Evolutionary conservation across 495 filamentous ascomycete species (phyloP).

Genomic region (Xanthoparmelia taractica): DNA sequence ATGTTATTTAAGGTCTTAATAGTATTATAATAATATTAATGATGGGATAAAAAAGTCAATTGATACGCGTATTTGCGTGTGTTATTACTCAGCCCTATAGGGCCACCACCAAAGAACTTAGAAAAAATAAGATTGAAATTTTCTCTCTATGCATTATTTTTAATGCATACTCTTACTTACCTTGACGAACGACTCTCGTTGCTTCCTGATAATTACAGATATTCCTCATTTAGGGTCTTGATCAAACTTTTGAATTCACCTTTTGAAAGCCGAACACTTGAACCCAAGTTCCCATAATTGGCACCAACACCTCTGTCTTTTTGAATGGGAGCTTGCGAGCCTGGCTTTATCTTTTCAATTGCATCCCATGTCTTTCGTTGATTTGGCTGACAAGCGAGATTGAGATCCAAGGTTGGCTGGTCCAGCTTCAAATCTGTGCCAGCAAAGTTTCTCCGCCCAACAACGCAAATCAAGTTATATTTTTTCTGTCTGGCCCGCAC

Average conservation of each 20-base stretch:
- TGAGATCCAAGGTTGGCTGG: constrained; percentile 35
- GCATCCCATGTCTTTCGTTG: constrained; percentile 8
- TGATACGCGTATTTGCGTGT: no score
- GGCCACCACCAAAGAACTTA: no score
- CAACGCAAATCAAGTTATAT: constrained; percentile 66
- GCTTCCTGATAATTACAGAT: constrained; percentile 11
- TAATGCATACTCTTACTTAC: no score
- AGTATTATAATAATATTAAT: no score
- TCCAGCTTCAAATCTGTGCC: constrained; percentile 11
- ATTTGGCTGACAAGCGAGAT: constrained; percentile 38
- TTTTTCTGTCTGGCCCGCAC: constrained; percentile 61
- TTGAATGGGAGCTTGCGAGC: constrained; percentile 14
- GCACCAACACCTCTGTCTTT: constrained; percentile 12
- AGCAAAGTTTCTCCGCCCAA: constrained; percentile 53
- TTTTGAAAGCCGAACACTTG: constrained; percentile 3
- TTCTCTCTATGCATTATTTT: no score
- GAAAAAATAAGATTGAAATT: no score
- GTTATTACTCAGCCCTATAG: no score
- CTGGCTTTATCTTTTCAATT: constrained; percentile 16
- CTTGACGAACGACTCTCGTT: no score
- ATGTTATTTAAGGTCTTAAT: no score
- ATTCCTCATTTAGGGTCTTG: not conserved
- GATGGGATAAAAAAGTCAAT: no score
- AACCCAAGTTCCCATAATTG: not conserved
- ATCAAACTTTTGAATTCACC: constrained; percentile 6